Base-by-base conservation (phyloP, 352 stramenopile species). In the Phytophthora ramorum region DNA sequence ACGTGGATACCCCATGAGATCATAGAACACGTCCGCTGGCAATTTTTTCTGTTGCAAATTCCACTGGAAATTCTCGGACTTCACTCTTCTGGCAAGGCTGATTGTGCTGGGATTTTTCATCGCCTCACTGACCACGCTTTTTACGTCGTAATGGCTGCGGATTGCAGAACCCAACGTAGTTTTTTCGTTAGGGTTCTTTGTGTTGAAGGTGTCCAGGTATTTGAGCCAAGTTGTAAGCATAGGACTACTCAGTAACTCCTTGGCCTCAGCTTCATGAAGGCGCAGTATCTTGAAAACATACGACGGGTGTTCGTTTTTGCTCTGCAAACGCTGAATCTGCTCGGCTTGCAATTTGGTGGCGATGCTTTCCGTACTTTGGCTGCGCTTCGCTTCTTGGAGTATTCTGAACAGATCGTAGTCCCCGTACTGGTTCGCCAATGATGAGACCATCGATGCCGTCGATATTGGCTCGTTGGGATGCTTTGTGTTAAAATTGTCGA, bases 401-500 rank as follows among this genome's bases (percentile, higher is more conserved):
- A 53, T 28, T 43, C n/a, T 43, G 4, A 46, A 3, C 17, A 62
- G 10, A 8, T 3, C 19, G 12, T 35, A 1, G 10, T 45, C 49
- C 2, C 20, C 14, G 19, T 56, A 56, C 5, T 24, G 32, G 5
- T 17, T 17, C 20, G 17, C 8, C 17, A 30, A 47, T 2, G 41
- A 6, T 16, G 41, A 13, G 7, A 47, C 30, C 17, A 16, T 16
- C 37, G 37, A 19, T 19, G 7, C 16, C 35, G 4, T 28, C 24
- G 24, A 28, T 5, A 28, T 17, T 30, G 10, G 1, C 4, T 40
- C 7, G 34, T 34, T n/a, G 12, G 47, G 46, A 7, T 64, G n/a
- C 13, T 46, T 64, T 28, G 26, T 26, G 19, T 45, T 64, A 9
- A 45, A 4, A 24, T 63, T 32, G n/a, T 63, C 44, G 4, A 63